Conservation (phyloP, 1,284 basidiomycete genomes). For the Bjerkandera adusta region DNA sequence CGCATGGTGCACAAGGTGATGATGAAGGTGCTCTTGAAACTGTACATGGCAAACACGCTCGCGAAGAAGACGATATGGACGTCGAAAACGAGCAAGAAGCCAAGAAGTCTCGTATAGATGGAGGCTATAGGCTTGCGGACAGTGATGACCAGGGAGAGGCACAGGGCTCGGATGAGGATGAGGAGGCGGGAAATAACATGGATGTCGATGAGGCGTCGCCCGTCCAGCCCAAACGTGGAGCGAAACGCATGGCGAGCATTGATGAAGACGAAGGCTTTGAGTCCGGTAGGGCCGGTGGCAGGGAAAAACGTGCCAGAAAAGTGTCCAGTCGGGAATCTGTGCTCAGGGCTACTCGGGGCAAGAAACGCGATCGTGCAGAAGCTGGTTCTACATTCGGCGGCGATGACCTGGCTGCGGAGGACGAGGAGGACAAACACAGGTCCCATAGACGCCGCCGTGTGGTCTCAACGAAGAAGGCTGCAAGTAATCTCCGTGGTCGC, state of each 20-base stretch:
- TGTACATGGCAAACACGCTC: constrained; percentile 21
- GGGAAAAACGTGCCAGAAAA: constrained; percentile 44
- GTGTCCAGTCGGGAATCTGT: constrained; percentile 34
- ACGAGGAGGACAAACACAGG: constrained; percentile 25
- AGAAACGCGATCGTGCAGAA: constrained; percentile 73
- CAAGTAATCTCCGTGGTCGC: constrained; percentile 46
- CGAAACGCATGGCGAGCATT: constrained; percentile 42
- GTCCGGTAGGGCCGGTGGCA: constrained; percentile 12
- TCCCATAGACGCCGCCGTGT: constrained; percentile 38
- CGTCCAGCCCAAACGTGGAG: constrained; percentile 36
- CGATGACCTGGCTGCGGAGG: constrained; percentile 42
- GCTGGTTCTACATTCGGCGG: constrained; percentile 69
- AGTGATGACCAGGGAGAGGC: constrained; percentile 18
- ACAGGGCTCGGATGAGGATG: constrained; percentile 11
- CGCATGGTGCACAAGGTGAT: constrained; percentile 1
- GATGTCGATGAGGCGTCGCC: constrained; percentile 22
- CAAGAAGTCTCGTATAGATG: constrained; percentile 53
- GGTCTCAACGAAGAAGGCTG: constrained; percentile 46
- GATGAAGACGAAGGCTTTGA: constrained; percentile 39
- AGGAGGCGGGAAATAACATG: constrained; percentile 21
- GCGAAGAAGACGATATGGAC: constrained; percentile 32
- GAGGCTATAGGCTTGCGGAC: too few relatives aligned
- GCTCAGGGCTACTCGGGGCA: constrained; percentile 41
- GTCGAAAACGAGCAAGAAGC: constrained; percentile 36
- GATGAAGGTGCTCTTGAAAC: constrained; percentile 10